phyloP scores from a whole-genome alignment of 805 yeast genomes.

The Pichia californica region DNA sequence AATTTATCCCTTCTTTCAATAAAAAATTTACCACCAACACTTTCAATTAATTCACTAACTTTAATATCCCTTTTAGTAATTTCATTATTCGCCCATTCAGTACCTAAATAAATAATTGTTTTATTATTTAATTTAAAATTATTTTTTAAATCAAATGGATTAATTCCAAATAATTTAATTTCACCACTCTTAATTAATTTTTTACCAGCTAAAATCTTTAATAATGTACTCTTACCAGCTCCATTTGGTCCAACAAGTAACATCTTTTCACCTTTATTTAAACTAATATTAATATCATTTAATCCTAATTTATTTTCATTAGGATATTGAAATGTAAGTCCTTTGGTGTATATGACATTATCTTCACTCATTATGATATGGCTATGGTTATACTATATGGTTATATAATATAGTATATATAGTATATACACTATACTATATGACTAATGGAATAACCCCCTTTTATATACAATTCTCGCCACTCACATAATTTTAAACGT shows the following conservation, averaged over 20 bases:
- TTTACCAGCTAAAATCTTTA: slow-evolving; percentile 85
- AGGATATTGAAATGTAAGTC: slow-evolving; percentile 66
- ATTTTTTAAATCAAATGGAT: slow-evolving; percentile 55
- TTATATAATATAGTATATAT: no score
- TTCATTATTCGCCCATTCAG: slow-evolving; percentile 95
- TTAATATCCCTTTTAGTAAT: slow-evolving; percentile 89
- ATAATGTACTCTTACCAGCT: slow-evolving; percentile 90
- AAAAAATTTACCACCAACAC: slow-evolving; percentile 72
- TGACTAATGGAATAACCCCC: no score
- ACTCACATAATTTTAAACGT: no score
- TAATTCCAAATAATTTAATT: slow-evolving; percentile 70
- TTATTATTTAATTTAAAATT: slow-evolving; percentile 11
- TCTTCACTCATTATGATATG: slow-evolving; percentile 6
- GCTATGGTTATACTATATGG: no score
- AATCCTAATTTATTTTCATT: slow-evolving; percentile 57
- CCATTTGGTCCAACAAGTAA: slow-evolving; percentile 91
- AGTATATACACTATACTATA: no score
- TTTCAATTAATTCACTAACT: slow-evolving; percentile 67
- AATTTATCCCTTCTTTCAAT: slow-evolving; percentile 73
- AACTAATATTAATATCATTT: slow-evolving; percentile 49
- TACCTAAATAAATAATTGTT: slow-evolving; percentile 70
- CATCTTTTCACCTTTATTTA: slow-evolving; percentile 70
- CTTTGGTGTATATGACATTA: slow-evolving; percentile 49
- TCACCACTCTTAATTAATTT: slow-evolving; percentile 71
- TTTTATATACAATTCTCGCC: no score